Base-by-base conservation (phyloP, 441 rosid genomes). In the Gossypium gossypioides region DNA sequence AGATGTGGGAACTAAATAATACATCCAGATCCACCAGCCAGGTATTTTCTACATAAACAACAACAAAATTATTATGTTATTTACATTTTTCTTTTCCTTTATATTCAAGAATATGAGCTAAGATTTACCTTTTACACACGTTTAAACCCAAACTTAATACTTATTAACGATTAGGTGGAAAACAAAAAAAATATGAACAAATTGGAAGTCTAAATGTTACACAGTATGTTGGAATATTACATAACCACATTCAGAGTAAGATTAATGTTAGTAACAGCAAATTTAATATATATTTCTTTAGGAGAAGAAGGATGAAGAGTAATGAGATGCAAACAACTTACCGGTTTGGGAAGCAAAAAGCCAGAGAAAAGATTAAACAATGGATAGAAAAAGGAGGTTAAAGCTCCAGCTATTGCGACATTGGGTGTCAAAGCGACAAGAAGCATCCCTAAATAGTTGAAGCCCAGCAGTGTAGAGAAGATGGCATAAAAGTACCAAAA, bases 1-100 rank as follows among this genome's bases (percentile, higher is more conserved):
- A 1, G 88, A 84, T 1, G 88, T 83, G 1, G 89, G 91, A 15
- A 69, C 73, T 21, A 82, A 2, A 71, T 83, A 83, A 66, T 83
- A 86, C 29, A 78, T 42, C 92, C 89, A 88, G 6, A 84, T 77
- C 89, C 92, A 86, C 88, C 88, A 86, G 42, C 77, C 77, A 0
- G 87, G 89, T 34, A 86, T 79, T 79, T 82, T 74, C 89, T 88
- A 85, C 79, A 75, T 2, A 65, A 52, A 44, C 65, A 10, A 21
- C n/a, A 42, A 21, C 12, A 42, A 3, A 61, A 32, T 32, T 4
- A 32, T 32, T 32, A 32, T 32, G 7, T 32, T 32, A 32, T 29
- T 4, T 29, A 29, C 34, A 4, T 29, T 29, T 29, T 29, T 0
- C 34, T 29, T 29, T 29, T 29, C 34, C 34, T 4, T 29, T 29